These are phyloP conservation scores for Ophidiomyces ophidiicola DNA, from an alignment of 2,329 filamentous ascomycete genomes.

Conservation along the genomic window DNA sequence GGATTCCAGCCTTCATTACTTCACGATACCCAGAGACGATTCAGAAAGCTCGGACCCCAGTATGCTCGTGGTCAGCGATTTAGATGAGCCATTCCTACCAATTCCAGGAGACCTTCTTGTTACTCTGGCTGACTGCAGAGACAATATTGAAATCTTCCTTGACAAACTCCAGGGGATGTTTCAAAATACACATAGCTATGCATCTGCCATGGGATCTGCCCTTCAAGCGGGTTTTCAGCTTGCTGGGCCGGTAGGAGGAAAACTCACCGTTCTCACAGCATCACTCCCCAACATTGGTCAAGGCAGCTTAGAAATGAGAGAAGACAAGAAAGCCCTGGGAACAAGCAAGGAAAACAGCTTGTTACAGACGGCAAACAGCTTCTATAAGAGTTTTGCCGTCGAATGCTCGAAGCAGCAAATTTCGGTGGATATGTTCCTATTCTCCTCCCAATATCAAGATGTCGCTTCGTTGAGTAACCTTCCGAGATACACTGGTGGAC, in stretches of 20 bases:
- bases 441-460: constrained; percentile 92
- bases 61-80: constrained; percentile 88
- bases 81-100: constrained; percentile 92
- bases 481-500: constrained; percentile 88
- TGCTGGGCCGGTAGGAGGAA: constrained; percentile 85
- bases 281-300: constrained; percentile 81
- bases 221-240: constrained; percentile 89
- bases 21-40: constrained; percentile 78
- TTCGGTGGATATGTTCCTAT: constrained; percentile 96
- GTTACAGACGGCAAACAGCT: constrained; percentile 83
- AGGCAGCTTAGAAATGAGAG: constrained; percentile 81
- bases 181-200: constrained; percentile 77
- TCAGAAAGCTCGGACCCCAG: constrained; percentile 73
- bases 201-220: constrained; percentile 90
- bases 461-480: constrained; percentile 93
- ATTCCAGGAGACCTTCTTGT: constrained; percentile 86
- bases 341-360: constrained; percentile 83
- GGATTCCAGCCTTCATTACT: constrained; percentile 90
- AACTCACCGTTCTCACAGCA: constrained; percentile 82
- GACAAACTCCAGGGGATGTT: constrained; percentile 92
- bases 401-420: constrained; percentile 99
- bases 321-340: constrained; percentile 90
- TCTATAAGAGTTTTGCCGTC: constrained; percentile 98
- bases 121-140: constrained; percentile 73
- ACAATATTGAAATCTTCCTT: constrained; percentile 84